These are phyloP conservation scores for Backusella macrospora DNA, from an alignment of 192 early-diverging fungal genomes.

Conservation along the genomic window DNA sequence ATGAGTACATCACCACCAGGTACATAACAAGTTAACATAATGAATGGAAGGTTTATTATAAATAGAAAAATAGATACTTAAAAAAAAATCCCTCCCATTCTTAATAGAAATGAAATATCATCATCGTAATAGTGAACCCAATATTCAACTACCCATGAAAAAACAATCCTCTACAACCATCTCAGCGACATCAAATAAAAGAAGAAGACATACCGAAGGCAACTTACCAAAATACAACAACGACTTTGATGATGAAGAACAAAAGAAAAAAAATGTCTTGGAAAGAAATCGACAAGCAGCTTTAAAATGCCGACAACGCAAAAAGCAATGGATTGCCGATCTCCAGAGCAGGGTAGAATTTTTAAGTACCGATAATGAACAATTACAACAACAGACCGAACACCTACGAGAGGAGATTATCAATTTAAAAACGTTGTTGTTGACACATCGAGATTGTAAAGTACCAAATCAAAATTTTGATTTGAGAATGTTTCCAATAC, in stretches of 20 bases:
- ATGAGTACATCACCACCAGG: not conserved
- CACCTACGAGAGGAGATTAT: conserved; percentile 3
- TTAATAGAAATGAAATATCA: conserved; percentile 10
- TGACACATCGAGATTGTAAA: not conserved
- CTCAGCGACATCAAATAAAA: not conserved
- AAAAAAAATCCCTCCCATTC: no score
- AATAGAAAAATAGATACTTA: not conserved
- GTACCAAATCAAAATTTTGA: conserved; percentile 32
- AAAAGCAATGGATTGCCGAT: conserved; percentile 18
- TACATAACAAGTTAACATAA: not conserved
- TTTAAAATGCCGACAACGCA: conserved; percentile 13
- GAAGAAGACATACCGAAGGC: not conserved
- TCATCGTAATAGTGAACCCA: not conserved
- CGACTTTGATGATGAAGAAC: not conserved
- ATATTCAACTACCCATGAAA: not conserved
- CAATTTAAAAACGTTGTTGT: conserved; percentile 8
- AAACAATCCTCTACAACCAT: not conserved
- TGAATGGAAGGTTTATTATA: not conserved
- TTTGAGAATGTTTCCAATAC: not conserved
- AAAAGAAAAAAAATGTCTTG: conserved; percentile 2
- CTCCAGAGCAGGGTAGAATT: conserved; percentile 8
- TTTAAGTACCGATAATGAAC: conserved; percentile 7
- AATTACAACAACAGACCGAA: not conserved
- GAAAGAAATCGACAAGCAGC: conserved; percentile 24
- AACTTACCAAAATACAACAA: not conserved